A percentile compares a stretch with the other conserved stretches of the same genome.
phyloP scores from a whole-genome alignment of 2,329 filamentous ascomycete genomes.

The Ceratocystis albifundus region DNA sequence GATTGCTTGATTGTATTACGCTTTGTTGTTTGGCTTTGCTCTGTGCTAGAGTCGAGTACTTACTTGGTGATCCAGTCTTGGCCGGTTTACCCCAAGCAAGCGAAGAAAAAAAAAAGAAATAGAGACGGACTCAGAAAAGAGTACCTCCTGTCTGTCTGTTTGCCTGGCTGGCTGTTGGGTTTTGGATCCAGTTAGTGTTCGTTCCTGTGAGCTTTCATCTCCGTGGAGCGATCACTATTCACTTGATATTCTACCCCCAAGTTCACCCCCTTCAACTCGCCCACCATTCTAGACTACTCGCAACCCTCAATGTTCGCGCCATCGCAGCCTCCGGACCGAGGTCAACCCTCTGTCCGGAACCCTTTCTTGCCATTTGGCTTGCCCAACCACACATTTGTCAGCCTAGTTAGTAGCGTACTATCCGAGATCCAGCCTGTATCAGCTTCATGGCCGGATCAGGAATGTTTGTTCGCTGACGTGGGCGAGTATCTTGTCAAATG shows the following conservation, averaged over 20 bases:
- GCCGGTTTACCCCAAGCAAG: not conserved
- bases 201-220: not conserved
- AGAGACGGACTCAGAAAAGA: not conserved
- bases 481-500: slow-evolving; percentile 22
- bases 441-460: slow-evolving; percentile 16
- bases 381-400: slow-evolving; percentile 12
- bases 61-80: not conserved
- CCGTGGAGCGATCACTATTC: not conserved
- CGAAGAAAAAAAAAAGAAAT: not conserved
- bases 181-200: not conserved
- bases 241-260: not conserved
- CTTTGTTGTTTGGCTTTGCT: not conserved
- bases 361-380: slow-evolving; percentile 17
- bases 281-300: slow-evolving; percentile 20
- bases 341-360: slow-evolving; percentile 17
- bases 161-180: not conserved
- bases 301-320: slow-evolving; percentile 20
- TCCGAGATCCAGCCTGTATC: slow-evolving; percentile 17
- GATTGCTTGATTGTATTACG: slow-evolving; percentile 5
- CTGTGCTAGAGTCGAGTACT: not conserved
- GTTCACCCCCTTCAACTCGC: slow-evolving; percentile 11
- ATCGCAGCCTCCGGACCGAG: slow-evolving; percentile 19
- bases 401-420: slow-evolving; percentile 15
- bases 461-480: slow-evolving; percentile 19
- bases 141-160: not conserved